Percentiles rank a stretch among this genome's conserved stretches.
Conservation (phyloP, 2,329 filamentous ascomycete species). For the Trichoderma harzianum region DNA sequence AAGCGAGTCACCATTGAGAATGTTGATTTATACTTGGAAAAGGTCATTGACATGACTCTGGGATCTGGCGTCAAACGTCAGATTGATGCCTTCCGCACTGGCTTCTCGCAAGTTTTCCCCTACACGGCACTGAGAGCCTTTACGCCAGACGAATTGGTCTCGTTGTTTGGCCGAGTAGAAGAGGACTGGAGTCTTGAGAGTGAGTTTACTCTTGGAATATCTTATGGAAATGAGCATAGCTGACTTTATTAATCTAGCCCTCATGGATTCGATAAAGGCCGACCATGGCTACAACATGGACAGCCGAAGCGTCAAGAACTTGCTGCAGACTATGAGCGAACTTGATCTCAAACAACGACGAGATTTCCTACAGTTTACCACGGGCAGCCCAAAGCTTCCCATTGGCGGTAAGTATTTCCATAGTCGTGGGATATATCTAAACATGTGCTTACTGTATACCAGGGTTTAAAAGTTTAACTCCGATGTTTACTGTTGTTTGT, state of each 20-base stretch:
- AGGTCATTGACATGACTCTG: conserved; percentile 86
- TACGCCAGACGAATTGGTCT: conserved; percentile 90
- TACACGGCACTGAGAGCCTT: conserved; percentile 91
- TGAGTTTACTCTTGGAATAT: conserved; percentile 47
- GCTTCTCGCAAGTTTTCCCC: conserved; percentile 95
- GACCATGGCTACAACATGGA: conserved; percentile 99
- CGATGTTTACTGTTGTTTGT: conserved; percentile 98
- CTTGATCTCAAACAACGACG: conserved; percentile 70
- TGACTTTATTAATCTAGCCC: conserved; percentile 51
- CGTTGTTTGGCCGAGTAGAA: conserved; percentile 86
- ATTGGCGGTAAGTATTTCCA: conserved; percentile 70
- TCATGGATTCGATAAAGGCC: conserved; percentile 98
- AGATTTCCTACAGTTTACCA: conserved; percentile 96
- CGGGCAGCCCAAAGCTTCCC: conserved; percentile 93
- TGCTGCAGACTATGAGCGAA: conserved; percentile 93
- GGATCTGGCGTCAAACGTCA: conserved; percentile 85
- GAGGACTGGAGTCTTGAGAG: conserved; percentile 98
- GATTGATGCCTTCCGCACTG: conserved; percentile 83
- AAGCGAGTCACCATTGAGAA: conserved; percentile 82
- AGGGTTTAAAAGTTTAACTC: conserved; percentile 96
- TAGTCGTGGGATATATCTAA: conserved; percentile 20
- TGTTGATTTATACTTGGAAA: conserved; percentile 82
- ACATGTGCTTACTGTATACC: conserved; percentile 31
- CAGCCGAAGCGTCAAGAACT: conserved; percentile 88
- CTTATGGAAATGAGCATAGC: neutral